These are phyloP conservation scores for Clavulina sp. DNA, from an alignment of 768 basidiomycete species.

Conservation along the genomic window DNA sequence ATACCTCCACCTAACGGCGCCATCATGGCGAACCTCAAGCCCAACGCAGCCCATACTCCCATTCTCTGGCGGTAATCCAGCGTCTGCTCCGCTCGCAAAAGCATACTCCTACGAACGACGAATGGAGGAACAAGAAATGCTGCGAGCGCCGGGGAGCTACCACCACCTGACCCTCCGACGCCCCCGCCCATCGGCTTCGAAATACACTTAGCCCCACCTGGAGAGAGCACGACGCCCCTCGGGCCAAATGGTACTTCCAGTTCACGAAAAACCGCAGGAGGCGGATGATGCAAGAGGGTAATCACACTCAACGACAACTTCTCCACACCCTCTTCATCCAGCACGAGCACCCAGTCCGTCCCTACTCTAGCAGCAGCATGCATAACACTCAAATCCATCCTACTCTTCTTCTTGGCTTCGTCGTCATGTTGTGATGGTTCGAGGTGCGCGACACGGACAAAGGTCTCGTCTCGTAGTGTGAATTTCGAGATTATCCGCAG, in stretches of 20 bases:
- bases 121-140: constrained; percentile 46
- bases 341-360: not conserved
- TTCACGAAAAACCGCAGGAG: not conserved
- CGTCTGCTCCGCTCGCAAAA: constrained; percentile 14
- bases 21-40: not conserved
- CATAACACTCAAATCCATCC: not conserved
- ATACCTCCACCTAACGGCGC: not conserved
- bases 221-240: not conserved
- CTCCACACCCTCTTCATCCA: not conserved
- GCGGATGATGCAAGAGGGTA: not conserved
- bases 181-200: not conserved
- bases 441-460: not conserved
- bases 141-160: constrained; percentile 22
- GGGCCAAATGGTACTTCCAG: not conserved
- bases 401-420: not conserved
- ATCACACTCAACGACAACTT: not conserved
- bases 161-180: too few species aligned
- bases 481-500: not conserved
- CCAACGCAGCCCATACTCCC: not conserved
- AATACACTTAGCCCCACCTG: too few species aligned
- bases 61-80: not conserved
- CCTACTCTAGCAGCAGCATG: not conserved
- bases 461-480: not conserved
- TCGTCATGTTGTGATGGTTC: not conserved
- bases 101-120: constrained; percentile 23